phyloP scores from a whole-genome alignment of 768 basidiomycete species.

The Serpula lacrymans region DNA sequence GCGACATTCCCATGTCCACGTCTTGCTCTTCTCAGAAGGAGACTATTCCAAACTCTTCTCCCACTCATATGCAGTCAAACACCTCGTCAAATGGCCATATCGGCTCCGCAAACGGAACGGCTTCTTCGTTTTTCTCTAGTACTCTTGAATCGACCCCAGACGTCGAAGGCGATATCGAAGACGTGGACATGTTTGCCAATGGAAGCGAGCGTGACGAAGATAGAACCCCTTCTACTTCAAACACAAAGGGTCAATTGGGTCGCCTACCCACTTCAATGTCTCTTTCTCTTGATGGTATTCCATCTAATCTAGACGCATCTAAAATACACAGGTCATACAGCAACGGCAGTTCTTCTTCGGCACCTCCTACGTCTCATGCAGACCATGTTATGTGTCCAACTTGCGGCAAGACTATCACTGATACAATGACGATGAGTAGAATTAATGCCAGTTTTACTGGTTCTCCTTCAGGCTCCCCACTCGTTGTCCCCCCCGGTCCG shows the following conservation, averaged over 20 bases:
- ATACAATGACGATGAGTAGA: slow-evolving; percentile 35
- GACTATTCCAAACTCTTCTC: slow-evolving; percentile 7
- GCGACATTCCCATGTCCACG: slow-evolving; percentile 32
- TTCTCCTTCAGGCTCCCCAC: slow-evolving; percentile 30
- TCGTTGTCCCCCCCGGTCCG: slow-evolving; percentile 55
- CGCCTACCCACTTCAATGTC: slow-evolving; percentile 38
- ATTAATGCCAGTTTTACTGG: slow-evolving; percentile 21
- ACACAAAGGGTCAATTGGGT: too few species aligned
- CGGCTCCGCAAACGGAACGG: slow-evolving; percentile 8
- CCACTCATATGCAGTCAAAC: slow-evolving; percentile 23
- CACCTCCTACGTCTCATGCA: slow-evolving; percentile 40
- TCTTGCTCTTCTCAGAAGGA: slow-evolving; percentile 25
- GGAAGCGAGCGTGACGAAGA: slow-evolving; percentile 24
- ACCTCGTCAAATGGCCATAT: slow-evolving; percentile 11
- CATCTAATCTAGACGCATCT: slow-evolving; percentile 34
- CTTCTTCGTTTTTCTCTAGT: slow-evolving; percentile 19
- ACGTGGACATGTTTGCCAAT: slow-evolving; percentile 28
- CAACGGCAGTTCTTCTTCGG: slow-evolving; percentile 34
- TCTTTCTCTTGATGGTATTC: slow-evolving; percentile 51
- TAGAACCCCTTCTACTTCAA: slow-evolving; percentile 15
- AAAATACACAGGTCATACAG: slow-evolving; percentile 28
- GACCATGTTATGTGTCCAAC: slow-evolving; percentile 49
- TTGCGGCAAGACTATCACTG: slow-evolving; percentile 50
- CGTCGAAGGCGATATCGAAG: slow-evolving; percentile 5
- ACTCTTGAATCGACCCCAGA: slow-evolving; percentile 18